These are phyloP conservation scores for Paraglomus occultum DNA, from an alignment of 192 early-diverging fungal genomes.

Conservation along the genomic window DNA sequence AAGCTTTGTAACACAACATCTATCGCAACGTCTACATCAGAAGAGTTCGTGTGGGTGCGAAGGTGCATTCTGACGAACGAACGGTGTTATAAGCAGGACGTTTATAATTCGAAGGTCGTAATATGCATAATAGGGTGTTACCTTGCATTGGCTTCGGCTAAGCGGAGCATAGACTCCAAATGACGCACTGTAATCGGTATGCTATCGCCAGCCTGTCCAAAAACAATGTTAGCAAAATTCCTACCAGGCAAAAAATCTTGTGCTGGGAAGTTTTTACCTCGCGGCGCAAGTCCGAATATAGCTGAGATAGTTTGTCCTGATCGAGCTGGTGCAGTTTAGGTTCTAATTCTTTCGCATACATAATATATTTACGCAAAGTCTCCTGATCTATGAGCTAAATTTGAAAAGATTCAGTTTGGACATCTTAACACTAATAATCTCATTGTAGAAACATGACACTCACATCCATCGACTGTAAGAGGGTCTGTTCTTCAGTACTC, in stretches of 20 bases:
- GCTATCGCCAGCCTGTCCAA: constrained; percentile 53
- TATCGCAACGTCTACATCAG: constrained; percentile 94
- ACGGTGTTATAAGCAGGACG: background rate
- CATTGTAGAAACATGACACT: too few species aligned
- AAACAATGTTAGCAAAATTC: background rate
- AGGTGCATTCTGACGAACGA: constrained; percentile 74
- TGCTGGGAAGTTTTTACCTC: constrained; percentile 62
- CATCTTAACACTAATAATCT: too few species aligned
- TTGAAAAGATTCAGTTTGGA: too few species aligned
- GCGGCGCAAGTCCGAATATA: constrained; percentile 89
- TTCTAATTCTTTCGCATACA: constrained; percentile 77
- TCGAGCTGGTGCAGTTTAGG: constrained; percentile 84
- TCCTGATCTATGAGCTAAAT: constrained; percentile 78
- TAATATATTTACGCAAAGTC: constrained; percentile 82
- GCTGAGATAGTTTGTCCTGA: constrained; percentile 81
- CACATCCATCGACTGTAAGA: background rate
- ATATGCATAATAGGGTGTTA: background rate
- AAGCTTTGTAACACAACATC: constrained; percentile 86
- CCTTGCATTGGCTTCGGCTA: constrained; percentile 87
- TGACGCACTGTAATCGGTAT: constrained; percentile 89
- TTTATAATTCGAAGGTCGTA: too few species aligned
- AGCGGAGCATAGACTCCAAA: constrained; percentile 81
- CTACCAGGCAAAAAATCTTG: background rate
- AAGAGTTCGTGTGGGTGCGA: constrained; percentile 83
- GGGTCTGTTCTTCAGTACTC: constrained; percentile 35